These are phyloP conservation scores for Collybiopsis confluens DNA, from an alignment of 768 basidiomycete species.

Conservation along the genomic window DNA sequence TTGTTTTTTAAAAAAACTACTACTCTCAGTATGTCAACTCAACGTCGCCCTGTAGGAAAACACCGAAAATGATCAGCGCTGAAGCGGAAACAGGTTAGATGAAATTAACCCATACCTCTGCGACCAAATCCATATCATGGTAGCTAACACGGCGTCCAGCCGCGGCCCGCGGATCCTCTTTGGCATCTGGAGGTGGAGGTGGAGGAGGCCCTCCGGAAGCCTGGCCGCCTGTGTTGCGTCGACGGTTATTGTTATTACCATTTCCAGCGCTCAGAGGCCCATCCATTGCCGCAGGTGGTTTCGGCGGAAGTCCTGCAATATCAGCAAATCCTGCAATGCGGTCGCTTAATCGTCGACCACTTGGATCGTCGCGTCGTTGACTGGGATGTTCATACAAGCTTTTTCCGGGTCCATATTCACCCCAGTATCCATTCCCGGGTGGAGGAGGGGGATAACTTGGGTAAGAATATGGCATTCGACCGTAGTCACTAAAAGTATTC, in stretches of 20 bases:
- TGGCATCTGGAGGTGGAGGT: constrained; percentile 82
- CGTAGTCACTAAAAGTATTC: constrained; percentile 32
- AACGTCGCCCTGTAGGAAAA: constrained; percentile 46
- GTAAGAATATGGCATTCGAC: constrained; percentile 26
- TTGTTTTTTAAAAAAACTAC: no score
- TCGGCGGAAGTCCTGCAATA: constrained; percentile 74
- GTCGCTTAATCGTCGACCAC: constrained; percentile 68
- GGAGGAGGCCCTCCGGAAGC: constrained; percentile 55
- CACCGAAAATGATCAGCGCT: constrained; percentile 8
- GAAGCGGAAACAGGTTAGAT: constrained; percentile 12
- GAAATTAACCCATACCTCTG: constrained; percentile 61
- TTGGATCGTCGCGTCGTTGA: constrained; percentile 57
- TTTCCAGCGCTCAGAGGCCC: constrained; percentile 50
- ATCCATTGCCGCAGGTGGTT: constrained; percentile 58
- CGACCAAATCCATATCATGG: constrained; percentile 92
- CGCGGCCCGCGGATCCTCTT: constrained; percentile 89
- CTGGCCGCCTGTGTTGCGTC: constrained; percentile 33
- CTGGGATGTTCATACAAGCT: constrained; percentile 31
- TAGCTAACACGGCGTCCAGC: constrained; percentile 89
- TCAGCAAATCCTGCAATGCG: constrained; percentile 74
- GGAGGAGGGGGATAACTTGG: constrained; percentile 45
- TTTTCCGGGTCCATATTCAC: constrained; percentile 33
- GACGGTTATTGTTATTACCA: constrained; percentile 30
- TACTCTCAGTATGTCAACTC: constrained; percentile 40
- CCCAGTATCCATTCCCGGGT: constrained; percentile 37